A percentile compares a stretch with the other conserved stretches of the same genome.
Conservation (phyloP, 768 basidiomycete genomes). For the Cubamyces sp. region DNA sequence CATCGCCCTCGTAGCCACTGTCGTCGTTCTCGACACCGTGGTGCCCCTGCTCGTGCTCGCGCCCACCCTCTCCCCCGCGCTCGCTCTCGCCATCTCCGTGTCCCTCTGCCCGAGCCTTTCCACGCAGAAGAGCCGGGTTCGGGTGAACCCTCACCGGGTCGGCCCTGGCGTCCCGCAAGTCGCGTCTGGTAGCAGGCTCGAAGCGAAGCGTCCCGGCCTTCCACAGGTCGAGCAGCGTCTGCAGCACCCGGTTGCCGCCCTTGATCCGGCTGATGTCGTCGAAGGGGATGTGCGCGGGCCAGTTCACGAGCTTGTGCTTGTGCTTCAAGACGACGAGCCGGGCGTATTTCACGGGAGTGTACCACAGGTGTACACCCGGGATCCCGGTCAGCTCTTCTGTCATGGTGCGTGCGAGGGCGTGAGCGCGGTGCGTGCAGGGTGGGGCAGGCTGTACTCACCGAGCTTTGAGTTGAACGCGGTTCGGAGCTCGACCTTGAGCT, state of each 20-base stretch:
- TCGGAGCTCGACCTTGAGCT: no score
- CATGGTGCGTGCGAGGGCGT: neutral
- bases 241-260: neutral
- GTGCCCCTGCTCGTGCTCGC: no score
- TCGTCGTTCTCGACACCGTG: neutral
- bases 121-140: neutral
- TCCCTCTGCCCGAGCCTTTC: no score
- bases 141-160: neutral
- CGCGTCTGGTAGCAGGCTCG: neutral
- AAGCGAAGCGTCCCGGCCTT: neutral
- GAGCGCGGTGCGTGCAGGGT: neutral
- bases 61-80: no score
- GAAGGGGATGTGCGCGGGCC: neutral
- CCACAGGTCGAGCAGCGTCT: neutral
- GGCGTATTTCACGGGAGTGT: neutral
- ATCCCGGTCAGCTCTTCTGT: neutral
- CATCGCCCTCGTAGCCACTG: neutral
- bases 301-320: neutral
- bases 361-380: neutral
- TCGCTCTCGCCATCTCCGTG: no score
- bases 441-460: neutral
- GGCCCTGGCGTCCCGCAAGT: neutral
- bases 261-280: neutral
- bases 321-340: neutral
- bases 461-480: neutral